Conservation (phyloP, 2,329 filamentous ascomycete genomes). For the Thermothelomyces thermophilus region DNA sequence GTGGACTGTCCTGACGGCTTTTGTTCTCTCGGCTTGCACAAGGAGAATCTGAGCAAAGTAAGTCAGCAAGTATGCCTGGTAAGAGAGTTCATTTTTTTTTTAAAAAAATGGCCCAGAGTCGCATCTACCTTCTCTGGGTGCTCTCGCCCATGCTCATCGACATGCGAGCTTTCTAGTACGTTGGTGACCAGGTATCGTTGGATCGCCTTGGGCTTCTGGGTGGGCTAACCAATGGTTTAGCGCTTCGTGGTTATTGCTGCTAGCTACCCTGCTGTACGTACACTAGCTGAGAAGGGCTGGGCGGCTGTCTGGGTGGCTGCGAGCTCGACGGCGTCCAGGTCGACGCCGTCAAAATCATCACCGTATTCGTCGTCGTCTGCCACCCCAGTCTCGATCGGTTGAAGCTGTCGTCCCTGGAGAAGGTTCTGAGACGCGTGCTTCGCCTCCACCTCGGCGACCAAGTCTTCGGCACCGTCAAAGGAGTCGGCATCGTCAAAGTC, state of each 20-base stretch:
- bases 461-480: conserved; percentile 41
- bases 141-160: conserved; percentile 52
- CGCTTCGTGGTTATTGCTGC: conserved; percentile 30
- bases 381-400: conserved; percentile 32
- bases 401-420: conserved; percentile 14
- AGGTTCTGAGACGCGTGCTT: conserved; percentile 20
- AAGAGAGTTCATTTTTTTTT: neutral
- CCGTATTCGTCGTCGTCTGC: conserved; percentile 44
- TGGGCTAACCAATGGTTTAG: conserved; percentile 63
- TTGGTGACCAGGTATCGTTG: conserved; percentile 80
- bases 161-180: conserved; percentile 63
- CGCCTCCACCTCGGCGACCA: conserved; percentile 34
- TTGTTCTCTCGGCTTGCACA: conserved; percentile 72
- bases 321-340: conserved; percentile 70
- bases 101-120: neutral
- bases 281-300: conserved; percentile 35
- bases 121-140: conserved; percentile 63
- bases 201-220: conserved; percentile 63
- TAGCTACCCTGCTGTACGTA: conserved; percentile 42
- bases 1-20: conserved; percentile 59
- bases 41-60: conserved; percentile 56
- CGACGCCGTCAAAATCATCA: conserved; percentile 69
- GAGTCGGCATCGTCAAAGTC: conserved; percentile 60
- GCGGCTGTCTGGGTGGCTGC: conserved; percentile 61
- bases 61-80: too few species aligned